These are phyloP conservation scores for Magnusiomyces ingens DNA, from an alignment of 1,139 yeast species.

Conservation along the genomic window DNA sequence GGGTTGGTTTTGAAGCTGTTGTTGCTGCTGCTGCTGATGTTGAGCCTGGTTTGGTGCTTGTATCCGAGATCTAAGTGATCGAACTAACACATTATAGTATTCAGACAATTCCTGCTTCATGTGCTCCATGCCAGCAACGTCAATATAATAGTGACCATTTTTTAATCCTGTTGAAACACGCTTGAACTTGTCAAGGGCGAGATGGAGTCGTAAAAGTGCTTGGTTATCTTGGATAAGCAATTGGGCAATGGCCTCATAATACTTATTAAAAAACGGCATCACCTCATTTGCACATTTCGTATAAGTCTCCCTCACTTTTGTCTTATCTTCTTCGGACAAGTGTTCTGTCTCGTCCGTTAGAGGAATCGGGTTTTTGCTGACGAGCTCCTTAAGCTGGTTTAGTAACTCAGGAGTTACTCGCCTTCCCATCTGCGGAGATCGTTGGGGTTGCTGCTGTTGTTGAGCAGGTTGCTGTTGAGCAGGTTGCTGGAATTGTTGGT, in stretches of 20 bases:
- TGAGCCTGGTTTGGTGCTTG: no score
- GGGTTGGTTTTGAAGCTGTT: constrained; percentile 2
- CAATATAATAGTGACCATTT: not conserved
- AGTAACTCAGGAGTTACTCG: not conserved
- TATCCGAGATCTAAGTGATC: no score
- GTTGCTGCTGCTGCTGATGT: constrained; percentile 2
- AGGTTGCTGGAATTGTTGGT: not conserved
- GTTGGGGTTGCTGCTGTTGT: not conserved
- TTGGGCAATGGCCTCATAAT: no score
- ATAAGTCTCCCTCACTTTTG: not conserved
- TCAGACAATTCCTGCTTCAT: not conserved
- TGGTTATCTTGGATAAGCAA: no score
- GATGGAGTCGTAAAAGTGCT: no score
- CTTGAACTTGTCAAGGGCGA: not conserved
- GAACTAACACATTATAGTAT: not conserved
- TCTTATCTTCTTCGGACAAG: not conserved
- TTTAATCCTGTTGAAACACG: not conserved
- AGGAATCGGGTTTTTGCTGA: not conserved
- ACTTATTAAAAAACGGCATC: not conserved
- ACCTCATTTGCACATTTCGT: not conserved
- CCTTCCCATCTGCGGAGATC: no score
- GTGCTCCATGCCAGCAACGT: not conserved
- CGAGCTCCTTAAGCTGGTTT: not conserved
- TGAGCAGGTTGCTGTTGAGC: not conserved
- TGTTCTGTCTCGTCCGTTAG: constrained; percentile 1